phyloP scores from a whole-genome alignment of 2,329 filamentous ascomycete genomes.

The Epichloe amarillans region DNA sequence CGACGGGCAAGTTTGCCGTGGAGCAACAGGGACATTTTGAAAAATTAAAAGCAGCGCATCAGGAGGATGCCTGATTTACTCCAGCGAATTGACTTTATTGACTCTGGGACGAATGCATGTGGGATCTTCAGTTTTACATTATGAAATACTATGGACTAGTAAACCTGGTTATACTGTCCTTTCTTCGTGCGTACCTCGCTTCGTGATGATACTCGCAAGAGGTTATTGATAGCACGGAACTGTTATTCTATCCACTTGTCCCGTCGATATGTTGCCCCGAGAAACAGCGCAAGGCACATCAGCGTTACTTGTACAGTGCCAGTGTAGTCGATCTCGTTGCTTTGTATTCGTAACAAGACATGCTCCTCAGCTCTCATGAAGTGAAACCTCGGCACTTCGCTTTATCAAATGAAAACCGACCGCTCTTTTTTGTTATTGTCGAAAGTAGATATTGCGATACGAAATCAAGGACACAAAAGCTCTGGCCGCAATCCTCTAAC shows the following conservation, averaged over 20 bases:
- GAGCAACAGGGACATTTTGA: conserved; percentile 71
- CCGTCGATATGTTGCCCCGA: background rate
- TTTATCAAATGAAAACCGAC: background rate
- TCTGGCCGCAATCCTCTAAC: background rate
- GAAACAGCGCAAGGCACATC: background rate
- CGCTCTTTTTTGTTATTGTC: background rate
- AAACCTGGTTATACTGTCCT: too few relatives aligned
- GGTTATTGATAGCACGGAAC: background rate
- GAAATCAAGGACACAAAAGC: background rate
- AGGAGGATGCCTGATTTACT: conserved; percentile 24
- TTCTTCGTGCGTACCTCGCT: background rate
- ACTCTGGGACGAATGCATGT: background rate
- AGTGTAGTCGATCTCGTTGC: background rate
- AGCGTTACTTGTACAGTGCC: background rate
- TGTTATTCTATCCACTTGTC: background rate
- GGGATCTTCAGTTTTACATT: background rate
- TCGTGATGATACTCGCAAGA: background rate
- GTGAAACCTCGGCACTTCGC: too few relatives aligned
- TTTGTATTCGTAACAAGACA: background rate
- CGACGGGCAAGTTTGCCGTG: conserved; percentile 54
- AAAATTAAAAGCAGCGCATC: conserved; percentile 44
- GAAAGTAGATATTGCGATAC: background rate
- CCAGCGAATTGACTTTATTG: background rate
- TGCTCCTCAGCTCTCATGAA: background rate
- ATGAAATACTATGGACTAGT: background rate